Percentiles rank a stretch among this genome's conserved stretches.
phyloP scores from a whole-genome alignment of 164 flowering plant genomes.

The Protea cynaroides region DNA sequence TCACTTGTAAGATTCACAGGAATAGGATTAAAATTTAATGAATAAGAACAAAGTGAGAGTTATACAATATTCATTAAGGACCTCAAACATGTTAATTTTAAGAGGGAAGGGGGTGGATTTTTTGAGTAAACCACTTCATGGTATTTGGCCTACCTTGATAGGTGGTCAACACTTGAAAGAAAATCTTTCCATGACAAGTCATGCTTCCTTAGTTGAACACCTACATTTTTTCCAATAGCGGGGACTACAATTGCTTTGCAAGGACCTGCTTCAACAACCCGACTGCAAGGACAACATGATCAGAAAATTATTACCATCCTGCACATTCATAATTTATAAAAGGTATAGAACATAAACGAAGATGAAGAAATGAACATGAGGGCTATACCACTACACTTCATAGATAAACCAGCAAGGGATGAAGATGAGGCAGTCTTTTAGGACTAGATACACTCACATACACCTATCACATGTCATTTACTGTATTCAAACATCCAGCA shows the following conservation, averaged over 20 bases:
- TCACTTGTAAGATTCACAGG: background rate
- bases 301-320: background rate
- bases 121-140: too few species aligned
- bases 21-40: background rate
- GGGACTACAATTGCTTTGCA: conserved; percentile 70
- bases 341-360: too few species aligned
- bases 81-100: background rate
- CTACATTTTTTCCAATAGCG: conserved; percentile 50
- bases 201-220: conserved; percentile 50
- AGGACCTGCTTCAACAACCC: conserved; percentile 68
- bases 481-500: background rate
- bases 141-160: conserved; percentile 80
- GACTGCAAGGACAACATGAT: conserved; percentile 39
- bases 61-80: too few species aligned
- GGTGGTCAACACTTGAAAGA: conserved; percentile 36
- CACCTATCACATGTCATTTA: background rate
- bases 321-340: too few species aligned
- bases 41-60: background rate
- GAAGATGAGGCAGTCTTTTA: too few species aligned
- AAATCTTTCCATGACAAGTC: conserved; percentile 79
- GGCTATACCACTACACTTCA: too few species aligned
- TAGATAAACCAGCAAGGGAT: too few species aligned
- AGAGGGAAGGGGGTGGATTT: too few species aligned
- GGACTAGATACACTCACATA: too few species aligned
- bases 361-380: too few species aligned